These are phyloP conservation scores for Carpinus fangiana DNA, from an alignment of 306 rosid genomes.

Conservation along the genomic window DNA sequence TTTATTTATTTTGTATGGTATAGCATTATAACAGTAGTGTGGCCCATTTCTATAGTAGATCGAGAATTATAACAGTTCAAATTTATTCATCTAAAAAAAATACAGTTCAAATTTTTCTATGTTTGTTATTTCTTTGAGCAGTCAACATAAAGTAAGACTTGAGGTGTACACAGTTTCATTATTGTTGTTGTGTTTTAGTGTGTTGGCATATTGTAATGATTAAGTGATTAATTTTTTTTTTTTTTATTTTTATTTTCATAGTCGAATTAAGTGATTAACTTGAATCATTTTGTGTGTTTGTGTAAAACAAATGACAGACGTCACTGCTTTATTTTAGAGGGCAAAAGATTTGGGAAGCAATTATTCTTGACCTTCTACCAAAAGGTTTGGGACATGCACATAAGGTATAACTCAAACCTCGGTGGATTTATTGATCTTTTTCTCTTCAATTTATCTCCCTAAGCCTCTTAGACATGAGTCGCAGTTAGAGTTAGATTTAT, in stretches of 20 bases:
- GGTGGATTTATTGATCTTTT: background rate
- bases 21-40: too few species aligned
- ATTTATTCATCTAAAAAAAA: too few species aligned
- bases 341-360: slow-evolving; percentile 93
- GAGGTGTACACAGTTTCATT: background rate
- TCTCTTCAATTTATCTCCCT: background rate
- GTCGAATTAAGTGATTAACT: slow-evolving; percentile 9
- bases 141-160: background rate
- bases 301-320: slow-evolving; percentile 59
- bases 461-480: background rate
- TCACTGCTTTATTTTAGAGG: slow-evolving; percentile 87
- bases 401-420: slow-evolving; percentile 49
- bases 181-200: background rate
- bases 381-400: slow-evolving; percentile 72
- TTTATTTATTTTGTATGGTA: too few species aligned
- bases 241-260: too few species aligned
- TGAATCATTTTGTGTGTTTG: slow-evolving; percentile 17
- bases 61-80: too few species aligned
- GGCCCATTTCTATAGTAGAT: too few species aligned
- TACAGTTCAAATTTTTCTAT: too few species aligned
- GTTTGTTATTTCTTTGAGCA: too few species aligned
- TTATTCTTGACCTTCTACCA: slow-evolving; percentile 80
- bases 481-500: too few species aligned
- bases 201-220: background rate
- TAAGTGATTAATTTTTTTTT: background rate